Evolutionary conservation across 2,329 filamentous ascomycete genomes (phyloP).

Genomic region (Pyrenophora seminiperda): DNA sequence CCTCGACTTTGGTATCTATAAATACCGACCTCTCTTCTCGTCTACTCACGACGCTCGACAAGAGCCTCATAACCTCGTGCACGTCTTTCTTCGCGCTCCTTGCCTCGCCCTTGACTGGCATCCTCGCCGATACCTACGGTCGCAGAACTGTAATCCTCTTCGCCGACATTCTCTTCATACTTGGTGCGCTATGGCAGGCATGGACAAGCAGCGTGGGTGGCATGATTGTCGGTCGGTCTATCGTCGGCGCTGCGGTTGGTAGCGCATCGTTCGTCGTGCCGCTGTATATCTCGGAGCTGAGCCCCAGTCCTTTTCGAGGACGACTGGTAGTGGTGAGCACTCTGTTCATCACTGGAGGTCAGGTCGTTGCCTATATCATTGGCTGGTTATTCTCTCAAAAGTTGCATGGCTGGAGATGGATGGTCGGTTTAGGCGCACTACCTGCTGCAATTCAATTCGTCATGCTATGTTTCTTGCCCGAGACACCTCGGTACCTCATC

Average conservation of each 20-base stretch:
- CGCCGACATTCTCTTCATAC: conserved; percentile 66
- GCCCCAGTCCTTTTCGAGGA: conserved; percentile 76
- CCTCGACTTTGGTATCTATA: conserved; percentile 63
- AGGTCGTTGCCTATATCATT: conserved; percentile 84
- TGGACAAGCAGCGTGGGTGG: conserved; percentile 59
- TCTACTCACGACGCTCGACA: conserved; percentile 59
- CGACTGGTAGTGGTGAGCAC: conserved; percentile 80
- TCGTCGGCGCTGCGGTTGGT: conserved; percentile 75
- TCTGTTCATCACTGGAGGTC: conserved; percentile 83
- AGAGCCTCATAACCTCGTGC: conserved; percentile 63
- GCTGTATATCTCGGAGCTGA: conserved; percentile 77
- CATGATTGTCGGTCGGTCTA: conserved; percentile 71
- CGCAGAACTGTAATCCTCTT: conserved; percentile 80
- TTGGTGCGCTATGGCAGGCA: conserved; percentile 70
- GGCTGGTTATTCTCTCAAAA: conserved; percentile 73
- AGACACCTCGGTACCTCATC: conserved; percentile 88
- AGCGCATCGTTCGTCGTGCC: conserved; percentile 82
- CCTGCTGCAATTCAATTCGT: conserved; percentile 75
- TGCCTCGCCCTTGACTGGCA: conserved; percentile 59
- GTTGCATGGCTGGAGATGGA: conserved; percentile 77
- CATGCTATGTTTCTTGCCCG: conserved; percentile 75
- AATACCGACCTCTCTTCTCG: conserved; percentile 58
- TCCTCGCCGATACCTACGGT: conserved; percentile 73
- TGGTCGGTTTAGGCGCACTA: conserved; percentile 82
- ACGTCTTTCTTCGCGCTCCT: conserved; percentile 64